A percentile compares a stretch with the other conserved stretches of the same genome.
Conservation (phyloP, 768 basidiomycete genomes). For the Tylopilus felleus region DNA sequence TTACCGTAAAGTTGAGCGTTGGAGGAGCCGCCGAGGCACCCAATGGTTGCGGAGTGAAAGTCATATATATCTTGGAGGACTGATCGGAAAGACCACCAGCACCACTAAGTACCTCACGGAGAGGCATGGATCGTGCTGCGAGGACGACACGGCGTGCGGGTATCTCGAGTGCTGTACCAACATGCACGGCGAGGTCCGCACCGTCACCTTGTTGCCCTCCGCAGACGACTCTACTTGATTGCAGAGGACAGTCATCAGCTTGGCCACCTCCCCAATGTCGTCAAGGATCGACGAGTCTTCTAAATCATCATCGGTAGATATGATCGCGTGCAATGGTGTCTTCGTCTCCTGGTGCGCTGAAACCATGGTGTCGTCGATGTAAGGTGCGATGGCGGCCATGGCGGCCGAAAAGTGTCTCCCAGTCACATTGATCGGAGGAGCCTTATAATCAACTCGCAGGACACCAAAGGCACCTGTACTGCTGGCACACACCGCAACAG, state of each 20-base stretch:
- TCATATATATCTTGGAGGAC: constrained; percentile 31
- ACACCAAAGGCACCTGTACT: constrained; percentile 87
- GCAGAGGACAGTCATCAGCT: constrained; percentile 16
- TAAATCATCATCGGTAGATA: constrained; percentile 34
- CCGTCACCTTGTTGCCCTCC: constrained; percentile 41
- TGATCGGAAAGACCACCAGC: constrained; percentile 25
- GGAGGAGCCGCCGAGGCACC: neutral
- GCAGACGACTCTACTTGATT: neutral
- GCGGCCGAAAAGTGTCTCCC: constrained; percentile 65
- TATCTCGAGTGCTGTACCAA: constrained; percentile 43
- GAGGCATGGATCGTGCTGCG: constrained; percentile 49
- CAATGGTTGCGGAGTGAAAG: constrained; percentile 9
- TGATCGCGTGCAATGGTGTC: neutral
- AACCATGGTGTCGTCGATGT: constrained; percentile 16
- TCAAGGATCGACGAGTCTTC: constrained; percentile 36
- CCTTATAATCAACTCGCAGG: constrained; percentile 67
- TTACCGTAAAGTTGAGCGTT: constrained; percentile 42
- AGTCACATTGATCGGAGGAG: constrained; percentile 48
- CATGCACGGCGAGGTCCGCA: constrained; percentile 58
- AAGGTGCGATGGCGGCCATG: constrained; percentile 64
- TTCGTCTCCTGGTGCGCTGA: neutral
- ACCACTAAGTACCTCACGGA: constrained; percentile 44
- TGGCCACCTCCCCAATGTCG: constrained; percentile 35
- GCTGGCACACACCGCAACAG: constrained; percentile 79
- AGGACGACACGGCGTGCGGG: constrained; percentile 69